phyloP scores from a whole-genome alignment of 2,329 filamentous ascomycete genomes.

The Lecanosticta acicola region DNA sequence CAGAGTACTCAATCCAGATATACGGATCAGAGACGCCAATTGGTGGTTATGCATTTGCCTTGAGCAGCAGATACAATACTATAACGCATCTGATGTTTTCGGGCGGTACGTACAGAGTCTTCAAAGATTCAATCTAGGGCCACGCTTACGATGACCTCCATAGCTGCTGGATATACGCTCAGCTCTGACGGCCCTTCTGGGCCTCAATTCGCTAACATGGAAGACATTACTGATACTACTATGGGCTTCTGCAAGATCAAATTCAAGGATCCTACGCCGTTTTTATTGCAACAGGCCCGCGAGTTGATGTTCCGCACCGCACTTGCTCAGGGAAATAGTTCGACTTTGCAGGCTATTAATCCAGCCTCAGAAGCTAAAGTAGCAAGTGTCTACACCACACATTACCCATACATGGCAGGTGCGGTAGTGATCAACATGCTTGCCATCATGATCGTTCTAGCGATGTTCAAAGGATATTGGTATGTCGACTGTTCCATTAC shows the following conservation, averaged over 20 bases:
- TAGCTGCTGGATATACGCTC: conserved; percentile 4
- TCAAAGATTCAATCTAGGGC: neutral
- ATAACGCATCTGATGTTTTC: conserved; percentile 1
- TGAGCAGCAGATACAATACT: conserved; percentile 4
- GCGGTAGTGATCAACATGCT: conserved; percentile 1
- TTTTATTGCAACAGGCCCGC: conserved; percentile 8
- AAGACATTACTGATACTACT: neutral
- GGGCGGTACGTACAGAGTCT: neutral
- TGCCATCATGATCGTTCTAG: neutral
- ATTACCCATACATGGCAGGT: conserved; percentile 4
- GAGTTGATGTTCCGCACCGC: conserved; percentile 11
- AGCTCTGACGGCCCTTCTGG: conserved; percentile 1
- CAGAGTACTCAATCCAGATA: neutral
- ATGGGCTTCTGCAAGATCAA: conserved; percentile 7
- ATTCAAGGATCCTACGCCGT: conserved; percentile 6
- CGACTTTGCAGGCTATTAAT: neutral
- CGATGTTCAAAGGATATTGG: neutral
- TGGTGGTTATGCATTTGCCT: conserved; percentile 3
- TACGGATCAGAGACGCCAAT: neutral
- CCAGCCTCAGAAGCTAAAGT: neutral
- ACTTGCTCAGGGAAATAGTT: conserved; percentile 2
- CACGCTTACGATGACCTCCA: neutral
- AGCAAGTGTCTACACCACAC: conserved; percentile 2
- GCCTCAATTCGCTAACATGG: conserved; percentile 4
- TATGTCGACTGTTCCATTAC: neutral